These are phyloP conservation scores for Geranium brycei DNA, from an alignment of 345 rosid species.

Conservation along the genomic window DNA sequence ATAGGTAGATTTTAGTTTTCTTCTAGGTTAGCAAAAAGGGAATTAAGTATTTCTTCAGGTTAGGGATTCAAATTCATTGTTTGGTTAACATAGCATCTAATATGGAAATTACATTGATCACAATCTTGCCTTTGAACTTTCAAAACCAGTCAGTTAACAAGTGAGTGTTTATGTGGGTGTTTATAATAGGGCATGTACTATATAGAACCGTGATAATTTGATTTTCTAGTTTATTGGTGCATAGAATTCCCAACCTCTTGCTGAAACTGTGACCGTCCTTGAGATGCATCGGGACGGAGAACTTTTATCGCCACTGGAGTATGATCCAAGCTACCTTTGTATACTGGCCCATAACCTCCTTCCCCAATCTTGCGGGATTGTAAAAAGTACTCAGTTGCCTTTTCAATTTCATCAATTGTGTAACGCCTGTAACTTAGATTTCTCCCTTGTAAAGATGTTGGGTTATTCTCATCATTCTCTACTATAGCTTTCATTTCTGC, in stretches of 20 bases:
- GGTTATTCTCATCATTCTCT: conserved; percentile 21
- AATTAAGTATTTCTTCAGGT: too few relatives aligned
- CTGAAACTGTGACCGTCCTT: conserved; percentile 7
- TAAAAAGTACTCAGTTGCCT: conserved; percentile 46
- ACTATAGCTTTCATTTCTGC: conserved; percentile 26
- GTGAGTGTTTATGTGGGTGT: too few relatives aligned
- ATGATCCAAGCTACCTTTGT: conserved; percentile 43
- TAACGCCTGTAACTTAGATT: conserved; percentile 46
- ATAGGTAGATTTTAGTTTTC: background rate
- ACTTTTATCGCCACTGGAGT: conserved; percentile 80
- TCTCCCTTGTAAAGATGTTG: conserved; percentile 11
- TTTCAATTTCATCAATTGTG: conserved; percentile 64
- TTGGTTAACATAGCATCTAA: too few relatives aligned
- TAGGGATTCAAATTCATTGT: too few relatives aligned
- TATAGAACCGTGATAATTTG: too few relatives aligned
- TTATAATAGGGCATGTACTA: too few relatives aligned
- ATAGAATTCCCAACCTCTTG: background rate
- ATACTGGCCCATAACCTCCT: conserved; percentile 96
- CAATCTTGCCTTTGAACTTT: too few relatives aligned
- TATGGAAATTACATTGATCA: too few relatives aligned
- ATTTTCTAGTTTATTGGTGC: too few relatives aligned
- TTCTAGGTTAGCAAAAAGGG: too few relatives aligned
- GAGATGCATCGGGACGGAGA: conserved; percentile 72
- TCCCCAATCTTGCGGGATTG: conserved; percentile 61
- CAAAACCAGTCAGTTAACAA: too few relatives aligned